These are phyloP conservation scores for Mollisia scopiformis DNA, from an alignment of 2,329 filamentous ascomycete genomes.

Conservation along the genomic window DNA sequence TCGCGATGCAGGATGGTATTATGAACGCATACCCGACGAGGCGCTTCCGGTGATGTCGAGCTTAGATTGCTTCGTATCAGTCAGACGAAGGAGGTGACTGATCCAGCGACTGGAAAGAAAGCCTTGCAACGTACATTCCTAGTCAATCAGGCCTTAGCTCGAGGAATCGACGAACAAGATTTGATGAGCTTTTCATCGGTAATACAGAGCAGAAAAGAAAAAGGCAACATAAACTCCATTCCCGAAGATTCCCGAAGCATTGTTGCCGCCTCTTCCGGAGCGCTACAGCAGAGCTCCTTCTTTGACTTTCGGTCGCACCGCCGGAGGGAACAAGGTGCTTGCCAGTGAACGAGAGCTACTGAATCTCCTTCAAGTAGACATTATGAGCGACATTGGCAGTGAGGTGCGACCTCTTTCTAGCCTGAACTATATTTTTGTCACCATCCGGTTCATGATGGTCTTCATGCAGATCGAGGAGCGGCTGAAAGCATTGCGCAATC, in stretches of 20 bases:
- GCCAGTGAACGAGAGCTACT: slow-evolving; percentile 20
- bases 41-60: slow-evolving; percentile 33
- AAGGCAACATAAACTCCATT: background rate
- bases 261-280: background rate
- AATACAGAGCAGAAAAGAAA: too few species aligned
- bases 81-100: slow-evolving; percentile 30
- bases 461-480: slow-evolving; percentile 36
- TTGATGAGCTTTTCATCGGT: background rate
- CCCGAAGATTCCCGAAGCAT: background rate
- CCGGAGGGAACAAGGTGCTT: background rate
- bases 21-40: slow-evolving; percentile 40
- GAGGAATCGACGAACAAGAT: slow-evolving; percentile 11
- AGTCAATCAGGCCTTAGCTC: slow-evolving; percentile 29
- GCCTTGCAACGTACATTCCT: slow-evolving; percentile 36
- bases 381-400: slow-evolving; percentile 37
- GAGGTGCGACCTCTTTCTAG: slow-evolving; percentile 32
- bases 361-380: slow-evolving; percentile 31
- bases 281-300: background rate
- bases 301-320: background rate
- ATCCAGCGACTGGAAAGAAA: slow-evolving; percentile 35
- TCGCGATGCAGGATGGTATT: slow-evolving; percentile 39
- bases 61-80: slow-evolving; percentile 35
- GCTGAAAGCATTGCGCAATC: slow-evolving; percentile 33
- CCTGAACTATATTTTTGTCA: slow-evolving; percentile 40
- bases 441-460: slow-evolving; percentile 25